Evolutionary conservation across 2,329 filamentous ascomycete genomes (phyloP).

Genomic region (Chaetomium olivaceum): DNA sequence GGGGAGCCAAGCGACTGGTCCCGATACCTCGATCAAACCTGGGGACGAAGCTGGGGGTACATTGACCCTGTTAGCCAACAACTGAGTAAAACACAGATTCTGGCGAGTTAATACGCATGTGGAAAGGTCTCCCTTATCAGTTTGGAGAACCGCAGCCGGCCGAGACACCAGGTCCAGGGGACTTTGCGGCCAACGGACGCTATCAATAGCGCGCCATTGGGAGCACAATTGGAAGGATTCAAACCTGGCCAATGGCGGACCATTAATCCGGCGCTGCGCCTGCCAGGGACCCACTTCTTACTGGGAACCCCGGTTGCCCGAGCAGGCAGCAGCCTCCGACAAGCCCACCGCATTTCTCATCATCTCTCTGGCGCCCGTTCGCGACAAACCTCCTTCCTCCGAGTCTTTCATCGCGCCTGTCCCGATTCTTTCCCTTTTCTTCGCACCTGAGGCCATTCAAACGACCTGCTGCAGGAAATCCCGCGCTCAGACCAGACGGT

Average conservation of each 20-base stretch:
- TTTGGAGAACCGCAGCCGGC: not conserved
- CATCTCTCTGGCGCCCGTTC: conserved; percentile 28
- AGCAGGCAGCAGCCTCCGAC: conserved; percentile 35
- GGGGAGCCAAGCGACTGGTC: not conserved
- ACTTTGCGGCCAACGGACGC: conserved; percentile 24
- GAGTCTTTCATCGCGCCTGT: conserved; percentile 23
- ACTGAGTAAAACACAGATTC: not conserved
- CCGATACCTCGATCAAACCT: not conserved
- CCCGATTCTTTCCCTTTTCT: conserved; percentile 17
- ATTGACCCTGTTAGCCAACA: not conserved
- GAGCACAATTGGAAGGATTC: conserved; percentile 31
- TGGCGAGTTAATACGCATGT: too few relatives aligned
- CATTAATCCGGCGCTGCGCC: conserved; percentile 31
- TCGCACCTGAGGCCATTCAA: conserved; percentile 30
- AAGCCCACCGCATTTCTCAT: conserved; percentile 35
- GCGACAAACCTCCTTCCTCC: conserved; percentile 23
- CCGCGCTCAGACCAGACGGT: conserved; percentile 18
- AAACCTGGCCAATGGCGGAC: conserved; percentile 27
- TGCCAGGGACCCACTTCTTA: conserved; percentile 25
- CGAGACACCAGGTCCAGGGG: conserved; percentile 3
- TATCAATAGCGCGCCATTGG: conserved; percentile 29
- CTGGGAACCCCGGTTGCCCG: conserved; percentile 23
- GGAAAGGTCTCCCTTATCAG: conserved; percentile 21
- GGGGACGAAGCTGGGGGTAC: not conserved
- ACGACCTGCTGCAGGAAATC: conserved; percentile 4